Evolutionary conservation across 2,329 filamentous ascomycete genomes (phyloP), one percentile per base, ranked within the genome.

Genomic region (Sporothrix humicola): DNA sequence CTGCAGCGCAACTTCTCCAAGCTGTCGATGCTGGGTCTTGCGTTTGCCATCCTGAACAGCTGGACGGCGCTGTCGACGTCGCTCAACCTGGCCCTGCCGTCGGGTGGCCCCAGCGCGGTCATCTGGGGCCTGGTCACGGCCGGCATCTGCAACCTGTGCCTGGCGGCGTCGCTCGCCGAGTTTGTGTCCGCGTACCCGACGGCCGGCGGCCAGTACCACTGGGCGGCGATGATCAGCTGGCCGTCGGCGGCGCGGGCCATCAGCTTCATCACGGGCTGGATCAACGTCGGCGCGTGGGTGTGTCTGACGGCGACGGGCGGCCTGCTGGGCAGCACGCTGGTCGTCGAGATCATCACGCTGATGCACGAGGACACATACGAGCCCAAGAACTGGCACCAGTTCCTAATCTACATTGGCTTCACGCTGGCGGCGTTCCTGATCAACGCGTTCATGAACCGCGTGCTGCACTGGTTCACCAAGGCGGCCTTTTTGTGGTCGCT

Each of bases 181-280:
- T 93, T 92, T 78, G 83, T 92, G 10, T 91, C 89, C 0, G 89
- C 90, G 0, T 92, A 90, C 73, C 85, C 85, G 0, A 86, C 84
- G 1, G 87, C 87, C 2, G 87, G 87, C 76, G 90, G 88, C 15
- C 87, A 91, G 80, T 93, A 93, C 76, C 90, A 93, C 79, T 93
- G 91, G 91, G 91, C 90, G 2, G 90, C 91, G 72, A 82, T 89
- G 69, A 82, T 93, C 75, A 85, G 87, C 46, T 90, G 89, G 84
- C 84, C 86, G 74, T 82, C 81, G 72, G 91, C 86, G 84, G 87
- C 88, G 20, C 88, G 89, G 0, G 83, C 89, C 44, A 85, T 93
- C 12, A 91, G 89, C 65, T 93, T 91, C 84, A 87, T 90, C 65
- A 93, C 91, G 0, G 91, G 91, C 42, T 93, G 91, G 91, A 92